phyloP scores from a whole-genome alignment of 1,284 basidiomycete genomes.

The Cryptococcus floricola region DNA sequence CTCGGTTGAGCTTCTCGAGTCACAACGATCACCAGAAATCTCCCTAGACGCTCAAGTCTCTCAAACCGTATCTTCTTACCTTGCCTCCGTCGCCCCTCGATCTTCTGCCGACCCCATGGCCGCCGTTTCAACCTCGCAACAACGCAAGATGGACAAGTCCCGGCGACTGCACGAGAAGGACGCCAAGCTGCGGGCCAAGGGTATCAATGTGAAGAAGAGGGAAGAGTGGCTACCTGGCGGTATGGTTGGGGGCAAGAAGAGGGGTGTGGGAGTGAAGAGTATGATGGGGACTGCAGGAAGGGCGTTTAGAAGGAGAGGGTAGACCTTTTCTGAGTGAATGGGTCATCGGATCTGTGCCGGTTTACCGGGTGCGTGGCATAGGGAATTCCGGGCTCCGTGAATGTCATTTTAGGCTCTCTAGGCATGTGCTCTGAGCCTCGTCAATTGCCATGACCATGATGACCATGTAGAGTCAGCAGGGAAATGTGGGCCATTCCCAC shows the following conservation, averaged over 20 bases:
- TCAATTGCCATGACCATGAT: too few relatives aligned
- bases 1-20: background rate
- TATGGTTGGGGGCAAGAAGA: background rate
- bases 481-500: too few relatives aligned
- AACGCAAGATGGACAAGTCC: conserved; percentile 16
- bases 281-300: background rate
- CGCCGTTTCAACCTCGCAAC: conserved; percentile 9
- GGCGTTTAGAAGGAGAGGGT: background rate
- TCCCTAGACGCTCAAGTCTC: conserved; percentile 18
- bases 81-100: conserved; percentile 1
- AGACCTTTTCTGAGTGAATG: background rate
- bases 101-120: background rate
- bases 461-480: too few relatives aligned
- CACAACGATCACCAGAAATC: background rate
- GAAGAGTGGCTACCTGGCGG: background rate
- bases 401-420: too few relatives aligned
- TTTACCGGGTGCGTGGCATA: too few relatives aligned
- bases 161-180: conserved; percentile 14
- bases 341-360: background rate
- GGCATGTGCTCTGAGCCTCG: too few relatives aligned
- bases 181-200: conserved; percentile 15
- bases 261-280: background rate
- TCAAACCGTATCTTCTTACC: conserved; percentile 13
- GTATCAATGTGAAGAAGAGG: conserved; percentile 10
- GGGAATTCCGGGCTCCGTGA: too few relatives aligned